Evolutionary conservation across 2,329 filamentous ascomycete genomes (phyloP).

Genomic region (Nannizziopsis arthrosporioides): DNA sequence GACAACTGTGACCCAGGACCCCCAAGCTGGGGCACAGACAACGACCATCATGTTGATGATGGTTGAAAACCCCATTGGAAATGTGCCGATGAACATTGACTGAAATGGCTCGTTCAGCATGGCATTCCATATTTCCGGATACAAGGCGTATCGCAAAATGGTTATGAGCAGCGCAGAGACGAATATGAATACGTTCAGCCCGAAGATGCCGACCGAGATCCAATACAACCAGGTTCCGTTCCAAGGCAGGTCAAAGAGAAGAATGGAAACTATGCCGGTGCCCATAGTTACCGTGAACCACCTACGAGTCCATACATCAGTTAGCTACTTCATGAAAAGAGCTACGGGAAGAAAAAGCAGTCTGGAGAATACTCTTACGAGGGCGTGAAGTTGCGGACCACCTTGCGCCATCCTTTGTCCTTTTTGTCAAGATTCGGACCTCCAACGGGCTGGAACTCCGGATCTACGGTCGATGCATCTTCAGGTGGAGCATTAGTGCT

Average conservation of each 20-base stretch:
- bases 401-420: conserved; percentile 17
- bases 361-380: conserved; percentile 14
- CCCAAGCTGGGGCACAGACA: conserved; percentile 51
- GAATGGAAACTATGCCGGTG: conserved; percentile 32
- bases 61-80: conserved; percentile 58
- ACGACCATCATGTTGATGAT: conserved; percentile 55
- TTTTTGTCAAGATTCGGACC: conserved; percentile 8
- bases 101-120: conserved; percentile 58
- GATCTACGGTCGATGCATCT: conserved; percentile 2
- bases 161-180: conserved; percentile 36
- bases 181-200: conserved; percentile 29
- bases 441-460: conserved; percentile 5
- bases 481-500: background rate
- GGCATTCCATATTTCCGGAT: conserved; percentile 52
- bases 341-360: background rate
- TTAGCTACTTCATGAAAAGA: background rate
- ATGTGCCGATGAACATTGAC: conserved; percentile 55
- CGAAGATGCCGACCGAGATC: conserved; percentile 29
- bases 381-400: conserved; percentile 20
- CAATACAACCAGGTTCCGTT: conserved; percentile 31
- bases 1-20: conserved; percentile 43
- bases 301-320: conserved; percentile 15
- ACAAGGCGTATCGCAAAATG: conserved; percentile 50
- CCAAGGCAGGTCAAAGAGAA: conserved; percentile 30
- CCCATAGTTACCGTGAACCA: conserved; percentile 36